These are phyloP conservation scores for Porcisia hertigi DNA, from an alignment of 208 protist genomes.

Conservation along the genomic window DNA sequence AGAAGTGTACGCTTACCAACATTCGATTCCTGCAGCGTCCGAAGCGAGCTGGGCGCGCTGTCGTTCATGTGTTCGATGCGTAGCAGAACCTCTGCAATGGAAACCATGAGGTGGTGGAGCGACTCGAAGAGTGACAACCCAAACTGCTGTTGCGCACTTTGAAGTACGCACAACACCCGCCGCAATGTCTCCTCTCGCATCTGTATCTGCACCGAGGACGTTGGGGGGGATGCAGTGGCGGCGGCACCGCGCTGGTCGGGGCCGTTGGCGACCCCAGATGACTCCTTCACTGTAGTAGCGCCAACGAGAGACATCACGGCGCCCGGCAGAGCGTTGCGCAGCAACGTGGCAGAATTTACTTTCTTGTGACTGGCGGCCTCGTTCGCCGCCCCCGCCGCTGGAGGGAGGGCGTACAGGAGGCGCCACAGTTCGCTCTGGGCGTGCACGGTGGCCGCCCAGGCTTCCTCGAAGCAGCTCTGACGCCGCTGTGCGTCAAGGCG, in stretches of 20 bases:
- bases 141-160: conserved; percentile 17
- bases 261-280: not conserved
- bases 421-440: conserved; percentile 25
- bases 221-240: not conserved
- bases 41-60: not conserved
- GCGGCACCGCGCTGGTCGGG: not conserved
- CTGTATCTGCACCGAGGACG: not conserved
- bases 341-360: not conserved
- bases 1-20: not conserved
- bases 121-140: conserved; percentile 29
- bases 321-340: conserved; percentile 18
- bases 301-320: conserved; percentile 9
- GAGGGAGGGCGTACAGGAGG: conserved; percentile 27
- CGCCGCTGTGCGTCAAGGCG: conserved; percentile 15
- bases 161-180: conserved; percentile 20
- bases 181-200: conserved; percentile 10
- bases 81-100: conserved; percentile 18
- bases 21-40: not conserved
- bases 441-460: conserved; percentile 39
- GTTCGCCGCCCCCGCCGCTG: conserved; percentile 9
- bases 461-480: conserved; percentile 35
- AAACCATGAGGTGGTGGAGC: conserved; percentile 22
- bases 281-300: not conserved
- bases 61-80: conserved; percentile 18
- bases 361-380: conserved; percentile 4